Evolutionary conservation across 495 filamentous ascomycete species (phyloP).

Genomic region (Articulospora tetracladia): DNA sequence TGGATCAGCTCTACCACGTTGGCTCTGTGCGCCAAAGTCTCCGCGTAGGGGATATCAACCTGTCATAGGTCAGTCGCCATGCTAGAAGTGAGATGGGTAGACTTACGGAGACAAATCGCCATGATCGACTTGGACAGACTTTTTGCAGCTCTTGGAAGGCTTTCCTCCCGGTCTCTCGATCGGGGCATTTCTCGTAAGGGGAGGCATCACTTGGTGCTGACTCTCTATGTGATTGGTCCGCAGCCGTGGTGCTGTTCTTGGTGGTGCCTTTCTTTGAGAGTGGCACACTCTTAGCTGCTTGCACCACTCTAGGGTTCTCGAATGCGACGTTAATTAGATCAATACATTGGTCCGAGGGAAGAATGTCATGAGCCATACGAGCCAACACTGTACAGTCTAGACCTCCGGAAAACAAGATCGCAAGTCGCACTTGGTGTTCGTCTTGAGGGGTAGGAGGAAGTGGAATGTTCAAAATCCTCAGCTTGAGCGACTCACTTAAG

Average conservation of each 20-base stretch:
- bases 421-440: slow-evolving; percentile 50
- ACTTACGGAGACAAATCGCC: slow-evolving; percentile 70
- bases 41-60: slow-evolving; percentile 80
- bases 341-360: slow-evolving; percentile 64
- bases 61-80: slow-evolving; percentile 19
- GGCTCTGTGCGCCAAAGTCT: slow-evolving; percentile 65
- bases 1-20: slow-evolving; percentile 72
- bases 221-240: background rate
- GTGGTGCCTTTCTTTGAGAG: slow-evolving; percentile 13
- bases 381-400: slow-evolving; percentile 91
- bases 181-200: slow-evolving; percentile 80
- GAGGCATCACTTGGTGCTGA: background rate
- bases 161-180: slow-evolving; percentile 78
- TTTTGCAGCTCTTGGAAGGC: slow-evolving; percentile 68
- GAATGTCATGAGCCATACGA: slow-evolving; percentile 72
- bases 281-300: slow-evolving; percentile 31
- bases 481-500: slow-evolving; percentile 59
- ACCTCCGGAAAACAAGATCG: slow-evolving; percentile 90
- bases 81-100: background rate
- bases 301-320: slow-evolving; percentile 78
- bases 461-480: slow-evolving; percentile 67
- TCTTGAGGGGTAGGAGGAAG: slow-evolving; percentile 38
- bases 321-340: slow-evolving; percentile 96
- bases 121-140: slow-evolving; percentile 68
- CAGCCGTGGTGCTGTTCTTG: background rate